These are phyloP conservation scores for Cryphonectria radicalis DNA, from an alignment of 2,329 filamentous ascomycete genomes.

Conservation along the genomic window DNA sequence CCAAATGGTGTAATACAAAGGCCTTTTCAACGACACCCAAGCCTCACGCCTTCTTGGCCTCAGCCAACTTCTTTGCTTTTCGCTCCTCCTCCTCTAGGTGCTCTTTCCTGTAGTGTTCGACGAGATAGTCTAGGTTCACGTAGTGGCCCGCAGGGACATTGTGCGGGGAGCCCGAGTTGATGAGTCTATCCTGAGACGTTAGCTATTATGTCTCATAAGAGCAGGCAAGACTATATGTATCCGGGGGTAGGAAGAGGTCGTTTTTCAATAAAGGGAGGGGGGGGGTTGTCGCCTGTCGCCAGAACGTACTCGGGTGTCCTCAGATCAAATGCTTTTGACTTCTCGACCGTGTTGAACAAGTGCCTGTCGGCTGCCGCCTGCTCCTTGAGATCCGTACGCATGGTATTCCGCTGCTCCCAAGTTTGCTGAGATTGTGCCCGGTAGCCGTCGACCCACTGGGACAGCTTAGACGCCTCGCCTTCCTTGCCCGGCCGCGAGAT, in stretches of 20 bases:
- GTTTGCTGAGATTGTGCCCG: slow-evolving; percentile 49
- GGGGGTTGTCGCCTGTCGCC: not conserved
- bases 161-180: slow-evolving; percentile 54
- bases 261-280: too few species aligned
- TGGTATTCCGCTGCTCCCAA: slow-evolving; percentile 57
- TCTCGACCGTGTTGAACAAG: slow-evolving; percentile 53
- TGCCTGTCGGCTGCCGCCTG: slow-evolving; percentile 63
- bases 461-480: slow-evolving; percentile 54
- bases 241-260: not conserved
- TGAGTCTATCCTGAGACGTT: slow-evolving; percentile 44
- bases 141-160: slow-evolving; percentile 61
- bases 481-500: slow-evolving; percentile 53
- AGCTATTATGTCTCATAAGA: slow-evolving; percentile 2
- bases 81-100: slow-evolving; percentile 59
- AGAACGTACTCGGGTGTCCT: slow-evolving; percentile 61
- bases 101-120: slow-evolving; percentile 61
- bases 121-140: slow-evolving; percentile 58
- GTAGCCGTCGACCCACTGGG: slow-evolving; percentile 52
- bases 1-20: slow-evolving; percentile 18
- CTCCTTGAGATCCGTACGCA: slow-evolving; percentile 56
- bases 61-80: slow-evolving; percentile 54
- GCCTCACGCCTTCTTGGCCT: slow-evolving; percentile 40
- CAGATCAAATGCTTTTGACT: slow-evolving; percentile 55
- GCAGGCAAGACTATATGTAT: not conserved
- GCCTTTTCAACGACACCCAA: not conserved